These are phyloP conservation scores for Sphaerosporella brunnea DNA, from an alignment of 495 filamentous ascomycete genomes.

Conservation along the genomic window DNA sequence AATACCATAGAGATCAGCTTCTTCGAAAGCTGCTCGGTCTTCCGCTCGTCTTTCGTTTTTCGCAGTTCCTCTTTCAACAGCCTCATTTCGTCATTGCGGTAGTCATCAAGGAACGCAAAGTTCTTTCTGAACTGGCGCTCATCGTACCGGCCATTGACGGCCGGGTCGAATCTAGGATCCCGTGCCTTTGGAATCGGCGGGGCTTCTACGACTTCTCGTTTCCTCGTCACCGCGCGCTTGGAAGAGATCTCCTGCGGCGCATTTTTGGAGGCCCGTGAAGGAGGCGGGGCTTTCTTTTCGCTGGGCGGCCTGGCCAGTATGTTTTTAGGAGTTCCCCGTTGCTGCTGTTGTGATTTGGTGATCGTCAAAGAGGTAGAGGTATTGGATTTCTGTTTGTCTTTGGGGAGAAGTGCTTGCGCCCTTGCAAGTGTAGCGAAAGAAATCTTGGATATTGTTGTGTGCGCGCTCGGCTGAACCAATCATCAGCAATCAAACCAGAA, in stretches of 20 bases:
- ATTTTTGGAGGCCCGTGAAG: slow-evolving; percentile 57
- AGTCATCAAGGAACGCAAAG: slow-evolving; percentile 76
- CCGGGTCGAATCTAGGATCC: slow-evolving; percentile 76
- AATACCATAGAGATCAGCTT: slow-evolving; percentile 46
- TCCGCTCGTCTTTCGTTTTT: slow-evolving; percentile 42
- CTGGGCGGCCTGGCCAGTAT: slow-evolving; percentile 25
- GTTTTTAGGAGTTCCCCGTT: slow-evolving; percentile 19
- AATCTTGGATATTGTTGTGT: slow-evolving; percentile 33
- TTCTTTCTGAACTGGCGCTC: slow-evolving; percentile 41
- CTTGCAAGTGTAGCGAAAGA: slow-evolving; percentile 79
- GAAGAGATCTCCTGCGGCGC: slow-evolving; percentile 65
- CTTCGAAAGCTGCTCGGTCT: slow-evolving; percentile 38
- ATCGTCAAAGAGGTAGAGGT: slow-evolving; percentile 8
- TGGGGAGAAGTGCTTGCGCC: slow-evolving; percentile 52
- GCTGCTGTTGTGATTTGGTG: too few species aligned
- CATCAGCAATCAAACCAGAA: too few species aligned
- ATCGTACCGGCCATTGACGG: slow-evolving; percentile 34
- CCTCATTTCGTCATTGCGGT: slow-evolving; percentile 59
- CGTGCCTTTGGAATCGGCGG: slow-evolving; percentile 36
- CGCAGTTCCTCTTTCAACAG: slow-evolving; percentile 46
- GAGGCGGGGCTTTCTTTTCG: too few species aligned
- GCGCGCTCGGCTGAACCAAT: too few species aligned
- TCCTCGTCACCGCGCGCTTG: slow-evolving; percentile 65
- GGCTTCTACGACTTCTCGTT: slow-evolving; percentile 46
- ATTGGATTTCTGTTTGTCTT: background rate